These are phyloP conservation scores for Linnemannia hyalina DNA, from an alignment of 192 early-diverging fungal genomes.

Conservation along the genomic window DNA sequence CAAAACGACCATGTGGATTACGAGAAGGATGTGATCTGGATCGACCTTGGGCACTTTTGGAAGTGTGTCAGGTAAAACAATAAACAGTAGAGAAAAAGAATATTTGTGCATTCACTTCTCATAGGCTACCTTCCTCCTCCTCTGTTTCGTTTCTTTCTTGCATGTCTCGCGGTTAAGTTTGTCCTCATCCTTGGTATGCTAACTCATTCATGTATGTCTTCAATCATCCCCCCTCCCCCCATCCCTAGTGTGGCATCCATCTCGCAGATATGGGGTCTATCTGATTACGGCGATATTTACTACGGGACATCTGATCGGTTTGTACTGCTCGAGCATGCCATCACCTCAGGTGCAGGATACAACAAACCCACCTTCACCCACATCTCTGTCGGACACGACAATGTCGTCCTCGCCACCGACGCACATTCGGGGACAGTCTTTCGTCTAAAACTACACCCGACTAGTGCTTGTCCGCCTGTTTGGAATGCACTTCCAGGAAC, in stretches of 20 bases:
- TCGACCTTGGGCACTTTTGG: slow-evolving; percentile 47
- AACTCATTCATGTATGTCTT: not conserved
- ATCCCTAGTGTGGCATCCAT: slow-evolving; percentile 37
- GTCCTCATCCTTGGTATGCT: not conserved
- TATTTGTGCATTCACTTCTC: not conserved
- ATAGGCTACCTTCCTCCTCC: too few relatives aligned
- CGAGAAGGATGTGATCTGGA: slow-evolving; percentile 49
- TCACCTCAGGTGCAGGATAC: slow-evolving; percentile 48
- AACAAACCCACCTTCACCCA: slow-evolving; percentile 31
- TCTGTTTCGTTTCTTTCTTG: not conserved
- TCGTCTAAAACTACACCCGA: slow-evolving; percentile 31
- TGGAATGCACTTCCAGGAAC: slow-evolving; percentile 42
- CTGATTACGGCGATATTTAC: slow-evolving; percentile 30
- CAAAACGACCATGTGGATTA: slow-evolving; percentile 27
- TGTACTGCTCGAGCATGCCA: slow-evolving; percentile 22
- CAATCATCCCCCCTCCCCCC: not conserved
- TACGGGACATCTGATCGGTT: slow-evolving; percentile 43
- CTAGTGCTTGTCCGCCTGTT: slow-evolving; percentile 35
- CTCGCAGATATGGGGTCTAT: slow-evolving; percentile 50
- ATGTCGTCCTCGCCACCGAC: slow-evolving; percentile 41
- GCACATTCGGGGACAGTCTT: slow-evolving; percentile 43
- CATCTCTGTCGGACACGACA: slow-evolving; percentile 42
- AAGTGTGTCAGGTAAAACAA: slow-evolving; percentile 45
- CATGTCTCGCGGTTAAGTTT: too few relatives aligned
- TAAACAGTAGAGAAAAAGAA: too few relatives aligned